Evolutionary conservation across 2,329 filamentous ascomycete species (phyloP).

Genomic region (Aspergillus ibericus): DNA sequence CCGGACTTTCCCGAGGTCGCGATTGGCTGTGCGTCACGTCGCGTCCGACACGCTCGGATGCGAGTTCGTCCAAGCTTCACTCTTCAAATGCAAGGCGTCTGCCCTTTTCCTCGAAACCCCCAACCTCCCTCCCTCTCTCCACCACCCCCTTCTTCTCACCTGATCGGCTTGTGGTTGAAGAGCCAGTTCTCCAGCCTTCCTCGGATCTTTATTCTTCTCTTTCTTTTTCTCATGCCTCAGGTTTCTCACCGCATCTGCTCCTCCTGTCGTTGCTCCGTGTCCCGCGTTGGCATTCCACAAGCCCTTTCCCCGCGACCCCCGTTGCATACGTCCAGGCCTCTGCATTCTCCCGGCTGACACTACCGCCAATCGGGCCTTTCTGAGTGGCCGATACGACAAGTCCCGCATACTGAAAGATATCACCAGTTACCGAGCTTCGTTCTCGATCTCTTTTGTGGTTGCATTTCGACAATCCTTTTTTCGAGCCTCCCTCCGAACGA

Average conservation of each 20-base stretch:
- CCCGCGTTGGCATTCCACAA: conserved; percentile 30
- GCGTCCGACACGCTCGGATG: conserved; percentile 28
- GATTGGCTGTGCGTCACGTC: conserved; percentile 42
- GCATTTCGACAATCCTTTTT: conserved; percentile 6
- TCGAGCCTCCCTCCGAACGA: conserved; percentile 2
- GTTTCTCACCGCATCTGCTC: conserved; percentile 18
- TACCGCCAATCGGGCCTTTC: conserved; percentile 16
- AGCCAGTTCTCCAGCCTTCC: not conserved
- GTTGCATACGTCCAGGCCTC: conserved; percentile 28
- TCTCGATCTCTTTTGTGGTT: conserved; percentile 6
- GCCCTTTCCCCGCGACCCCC: conserved; percentile 24
- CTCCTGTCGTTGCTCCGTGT: conserved; percentile 13
- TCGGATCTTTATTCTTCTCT: conserved; percentile 15
- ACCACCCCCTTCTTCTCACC: conserved; percentile 19
- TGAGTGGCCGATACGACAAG: conserved; percentile 19
- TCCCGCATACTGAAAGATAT: not conserved
- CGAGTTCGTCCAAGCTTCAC: conserved; percentile 33
- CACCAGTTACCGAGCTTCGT: conserved; percentile 15
- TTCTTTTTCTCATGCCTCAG: conserved; percentile 14
- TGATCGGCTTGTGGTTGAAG: conserved; percentile 14
- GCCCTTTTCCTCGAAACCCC: conserved; percentile 20
- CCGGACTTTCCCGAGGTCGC: conserved; percentile 21
- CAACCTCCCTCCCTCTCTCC: conserved; percentile 11
- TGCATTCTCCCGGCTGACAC: conserved; percentile 37
- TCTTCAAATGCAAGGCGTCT: conserved; percentile 33